A percentile compares a stretch with the other conserved stretches of the same genome.
Conservation (phyloP, 2,329 filamentous ascomycete genomes). For the Nannizziopsis barbatae region DNA sequence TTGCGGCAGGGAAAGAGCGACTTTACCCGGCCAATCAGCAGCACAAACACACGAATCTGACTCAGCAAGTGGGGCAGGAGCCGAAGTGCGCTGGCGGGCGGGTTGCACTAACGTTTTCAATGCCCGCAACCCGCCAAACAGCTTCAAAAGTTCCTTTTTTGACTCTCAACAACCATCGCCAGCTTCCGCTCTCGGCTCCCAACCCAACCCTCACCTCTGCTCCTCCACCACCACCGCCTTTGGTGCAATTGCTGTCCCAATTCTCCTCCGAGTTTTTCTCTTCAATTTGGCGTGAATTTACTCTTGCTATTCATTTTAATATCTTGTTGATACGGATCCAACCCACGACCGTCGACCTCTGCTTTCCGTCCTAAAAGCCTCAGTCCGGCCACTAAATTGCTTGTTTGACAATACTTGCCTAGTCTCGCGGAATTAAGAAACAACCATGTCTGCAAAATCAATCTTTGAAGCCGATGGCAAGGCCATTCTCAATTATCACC, state of each 20-base stretch:
- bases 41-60: neutral
- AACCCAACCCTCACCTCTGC: neutral
- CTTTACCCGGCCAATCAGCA: neutral
- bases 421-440: neutral
- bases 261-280: conserved; percentile 12
- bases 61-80: neutral
- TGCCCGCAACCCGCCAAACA: conserved; percentile 13
- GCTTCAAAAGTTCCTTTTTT: conserved; percentile 1
- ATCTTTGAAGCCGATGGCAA: conserved; percentile 99
- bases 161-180: neutral
- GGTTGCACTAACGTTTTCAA: conserved; percentile 1
- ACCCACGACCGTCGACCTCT: too few species aligned
- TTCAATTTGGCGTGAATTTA: too few species aligned
- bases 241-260: neutral
- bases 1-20: neutral
- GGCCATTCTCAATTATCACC: conserved; percentile 99
- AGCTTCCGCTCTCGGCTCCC: neutral
- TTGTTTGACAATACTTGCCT: too few species aligned
- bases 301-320: too few species aligned
- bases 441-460: conserved; percentile 83
- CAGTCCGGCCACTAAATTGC: too few species aligned
- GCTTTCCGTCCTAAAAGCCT: too few species aligned
- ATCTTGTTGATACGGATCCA: too few species aligned
- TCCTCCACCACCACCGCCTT: neutral
- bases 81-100: neutral